A percentile compares a stretch with the other conserved stretches of the same genome.
phyloP scores from a whole-genome alignment of 2,329 filamentous ascomycete genomes.

The Phoma sp. region DNA sequence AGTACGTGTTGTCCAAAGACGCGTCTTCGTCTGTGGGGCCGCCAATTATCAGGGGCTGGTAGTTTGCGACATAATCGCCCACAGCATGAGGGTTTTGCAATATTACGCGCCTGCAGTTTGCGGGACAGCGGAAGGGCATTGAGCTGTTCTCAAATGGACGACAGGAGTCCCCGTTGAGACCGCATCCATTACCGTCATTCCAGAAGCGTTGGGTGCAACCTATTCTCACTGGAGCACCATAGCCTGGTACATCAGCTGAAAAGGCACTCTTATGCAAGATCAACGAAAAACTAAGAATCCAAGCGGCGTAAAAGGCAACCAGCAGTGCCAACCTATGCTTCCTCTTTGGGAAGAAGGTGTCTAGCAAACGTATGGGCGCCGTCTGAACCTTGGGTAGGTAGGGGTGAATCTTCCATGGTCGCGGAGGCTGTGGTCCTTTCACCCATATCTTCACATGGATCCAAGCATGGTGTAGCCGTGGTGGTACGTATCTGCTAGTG shows the following conservation, averaged over 20 bases:
- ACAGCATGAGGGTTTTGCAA: constrained; percentile 77
- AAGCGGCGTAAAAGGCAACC: constrained; percentile 66
- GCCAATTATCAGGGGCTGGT: constrained; percentile 62
- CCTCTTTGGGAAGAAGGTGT: constrained; percentile 65
- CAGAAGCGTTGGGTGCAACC: constrained; percentile 74
- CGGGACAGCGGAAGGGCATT: constrained; percentile 77
- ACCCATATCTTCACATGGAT: constrained; percentile 52
- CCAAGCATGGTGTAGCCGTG: constrained; percentile 58
- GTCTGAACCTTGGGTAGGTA: constrained; percentile 72
- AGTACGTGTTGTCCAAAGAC: constrained; percentile 62
- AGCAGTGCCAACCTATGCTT: constrained; percentile 67
- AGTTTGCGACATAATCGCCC: constrained; percentile 68
- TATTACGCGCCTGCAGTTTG: constrained; percentile 70
- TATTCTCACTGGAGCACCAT: constrained; percentile 70
- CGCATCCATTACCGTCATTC: constrained; percentile 71
- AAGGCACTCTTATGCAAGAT: constrained; percentile 70
- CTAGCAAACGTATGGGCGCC: constrained; percentile 68
- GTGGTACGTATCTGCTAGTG: constrained; percentile 54
- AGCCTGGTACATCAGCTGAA: constrained; percentile 67
- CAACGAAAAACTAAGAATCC: constrained; percentile 73
- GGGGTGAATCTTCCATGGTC: constrained; percentile 56
- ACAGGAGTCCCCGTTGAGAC: constrained; percentile 75
- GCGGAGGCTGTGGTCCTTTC: constrained; percentile 56
- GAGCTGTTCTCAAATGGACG: constrained; percentile 74
- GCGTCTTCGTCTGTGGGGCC: constrained; percentile 53